Evolutionary conservation across 371 early-diverging fungal genomes (phyloP).

Genomic region (Smittium mucronatum): DNA sequence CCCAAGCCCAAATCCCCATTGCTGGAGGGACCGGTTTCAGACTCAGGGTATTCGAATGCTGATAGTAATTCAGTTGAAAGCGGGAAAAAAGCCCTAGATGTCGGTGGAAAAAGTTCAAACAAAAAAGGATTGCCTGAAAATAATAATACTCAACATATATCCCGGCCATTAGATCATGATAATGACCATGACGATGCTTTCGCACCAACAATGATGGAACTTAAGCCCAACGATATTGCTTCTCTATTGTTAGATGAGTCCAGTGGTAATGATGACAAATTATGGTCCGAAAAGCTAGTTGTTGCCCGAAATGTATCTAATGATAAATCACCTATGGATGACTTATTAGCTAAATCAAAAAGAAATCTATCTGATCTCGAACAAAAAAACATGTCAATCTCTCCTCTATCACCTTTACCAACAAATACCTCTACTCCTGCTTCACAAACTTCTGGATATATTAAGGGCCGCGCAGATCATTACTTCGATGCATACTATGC

Average conservation of each 20-base stretch:
- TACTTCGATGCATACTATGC: slow-evolving; percentile 13
- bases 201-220: slow-evolving; percentile 34
- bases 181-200: slow-evolving; percentile 24
- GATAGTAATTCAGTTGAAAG: background rate
- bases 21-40: slow-evolving; percentile 7
- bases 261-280: slow-evolving; percentile 30
- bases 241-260: slow-evolving; percentile 74
- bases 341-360: background rate
- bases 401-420: background rate
- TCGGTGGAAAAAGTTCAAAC: slow-evolving; percentile 6
- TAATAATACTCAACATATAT: slow-evolving; percentile 28
- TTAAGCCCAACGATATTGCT: slow-evolving; percentile 77
- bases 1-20: slow-evolving; percentile 1
- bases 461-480: background rate
- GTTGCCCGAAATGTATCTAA: slow-evolving; percentile 19
- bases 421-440: slow-evolving; percentile 34
- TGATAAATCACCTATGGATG: background rate
- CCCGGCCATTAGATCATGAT: too few species aligned
- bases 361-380: background rate
- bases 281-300: slow-evolving; percentile 17
- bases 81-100: slow-evolving; percentile 7
- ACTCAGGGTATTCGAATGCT: slow-evolving; percentile 11
- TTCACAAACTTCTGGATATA: slow-evolving; percentile 30
- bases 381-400: background rate
- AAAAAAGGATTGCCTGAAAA: background rate